phyloP scores from a whole-genome alignment of 192 early-diverging fungal genomes.

The Cladochytrium replicatum region DNA sequence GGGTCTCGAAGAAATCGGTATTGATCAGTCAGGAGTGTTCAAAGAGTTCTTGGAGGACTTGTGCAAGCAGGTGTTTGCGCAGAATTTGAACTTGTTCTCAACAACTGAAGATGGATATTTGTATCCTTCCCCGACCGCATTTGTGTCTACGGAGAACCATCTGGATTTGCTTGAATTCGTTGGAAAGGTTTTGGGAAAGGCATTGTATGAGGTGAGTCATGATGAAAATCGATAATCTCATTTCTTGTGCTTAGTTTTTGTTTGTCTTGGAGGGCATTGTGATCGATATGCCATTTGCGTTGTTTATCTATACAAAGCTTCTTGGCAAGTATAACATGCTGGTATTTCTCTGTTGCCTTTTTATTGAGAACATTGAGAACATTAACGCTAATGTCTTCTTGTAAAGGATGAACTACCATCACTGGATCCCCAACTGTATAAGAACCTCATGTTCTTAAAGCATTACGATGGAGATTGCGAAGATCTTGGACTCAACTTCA shows the following conservation, averaged over 20 bases:
- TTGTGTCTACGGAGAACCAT: conserved; percentile 26
- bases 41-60: conserved; percentile 38
- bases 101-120: conserved; percentile 29
- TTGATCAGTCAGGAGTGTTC: conserved; percentile 35
- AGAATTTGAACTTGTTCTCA: conserved; percentile 25
- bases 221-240: not conserved
- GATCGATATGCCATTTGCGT: conserved; percentile 41
- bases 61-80: conserved; percentile 26
- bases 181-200: conserved; percentile 32
- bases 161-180: conserved; percentile 33
- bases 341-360: no score
- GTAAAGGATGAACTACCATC: conserved; percentile 35
- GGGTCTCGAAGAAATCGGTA: conserved; percentile 27
- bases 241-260: not conserved
- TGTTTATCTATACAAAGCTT: conserved; percentile 38
- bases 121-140: conserved; percentile 20
- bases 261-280: conserved; percentile 24
- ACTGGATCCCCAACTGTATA: conserved; percentile 31
- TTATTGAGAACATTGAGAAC: no score
- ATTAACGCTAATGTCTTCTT: not conserved
- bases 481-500: conserved; percentile 33
- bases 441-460: conserved; percentile 36
- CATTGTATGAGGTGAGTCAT: conserved; percentile 24
- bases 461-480: conserved; percentile 33
- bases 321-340: conserved; percentile 24